These are phyloP conservation scores for Vaccinium darrowii DNA, from an alignment of 148 eudicot genomes.

Conservation along the genomic window DNA sequence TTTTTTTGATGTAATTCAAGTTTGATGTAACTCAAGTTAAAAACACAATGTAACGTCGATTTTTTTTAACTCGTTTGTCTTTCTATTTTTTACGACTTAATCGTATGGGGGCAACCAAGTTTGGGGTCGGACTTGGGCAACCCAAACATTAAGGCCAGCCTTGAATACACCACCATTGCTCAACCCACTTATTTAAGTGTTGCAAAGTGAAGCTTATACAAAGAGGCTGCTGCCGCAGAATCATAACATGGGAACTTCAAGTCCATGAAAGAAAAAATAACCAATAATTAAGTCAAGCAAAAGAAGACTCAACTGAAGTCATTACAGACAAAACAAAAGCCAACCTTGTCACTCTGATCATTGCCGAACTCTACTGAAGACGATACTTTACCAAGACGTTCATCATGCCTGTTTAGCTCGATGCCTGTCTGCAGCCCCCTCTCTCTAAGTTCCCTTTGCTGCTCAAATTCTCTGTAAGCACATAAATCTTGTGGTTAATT, in stretches of 20 bases:
- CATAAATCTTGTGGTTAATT: slow-evolving; percentile 16
- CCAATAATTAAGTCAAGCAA: background rate
- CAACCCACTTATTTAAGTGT: background rate
- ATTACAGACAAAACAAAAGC: background rate
- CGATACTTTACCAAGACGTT: slow-evolving; percentile 33
- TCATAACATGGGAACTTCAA: background rate
- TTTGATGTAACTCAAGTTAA: no score
- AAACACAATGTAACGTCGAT: no score
- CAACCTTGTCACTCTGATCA: slow-evolving; percentile 63
- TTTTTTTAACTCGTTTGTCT: no score
- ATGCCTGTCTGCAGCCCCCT: slow-evolving; percentile 59
- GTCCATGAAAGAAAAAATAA: background rate
- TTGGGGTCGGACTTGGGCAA: no score
- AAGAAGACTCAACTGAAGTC: background rate
- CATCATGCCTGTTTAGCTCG: slow-evolving; percentile 38
- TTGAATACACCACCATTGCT: background rate
- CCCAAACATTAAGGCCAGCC: no score
- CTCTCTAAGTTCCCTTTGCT: slow-evolving; percentile 86
- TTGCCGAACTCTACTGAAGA: slow-evolving; percentile 33
- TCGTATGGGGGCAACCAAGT: no score
- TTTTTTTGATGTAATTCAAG: no score
- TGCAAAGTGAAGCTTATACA: background rate
- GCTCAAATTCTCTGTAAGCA: slow-evolving; percentile 85
- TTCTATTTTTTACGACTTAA: no score
- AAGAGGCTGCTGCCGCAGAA: slow-evolving; percentile 4